Evolutionary conservation across 2,329 filamentous ascomycete genomes (phyloP).

Genomic region (Coniella vitis): DNA sequence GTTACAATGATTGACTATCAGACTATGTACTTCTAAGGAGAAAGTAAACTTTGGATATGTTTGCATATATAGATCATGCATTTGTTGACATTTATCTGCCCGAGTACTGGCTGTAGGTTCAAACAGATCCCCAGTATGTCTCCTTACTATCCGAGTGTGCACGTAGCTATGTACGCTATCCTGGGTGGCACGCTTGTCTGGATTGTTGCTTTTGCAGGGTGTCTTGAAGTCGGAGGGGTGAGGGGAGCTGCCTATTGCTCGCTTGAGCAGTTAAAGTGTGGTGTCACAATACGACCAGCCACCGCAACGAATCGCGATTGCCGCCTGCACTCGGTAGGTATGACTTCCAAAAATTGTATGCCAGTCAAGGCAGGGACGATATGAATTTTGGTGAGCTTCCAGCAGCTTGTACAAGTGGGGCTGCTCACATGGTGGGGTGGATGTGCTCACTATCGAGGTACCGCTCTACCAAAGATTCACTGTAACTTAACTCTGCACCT

Average conservation of each 20-base stretch:
- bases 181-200: background rate
- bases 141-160: too few species aligned
- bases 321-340: background rate
- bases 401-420: background rate
- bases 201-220: background rate
- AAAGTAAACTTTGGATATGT: too few species aligned
- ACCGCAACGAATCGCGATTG: background rate
- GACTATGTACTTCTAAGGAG: too few species aligned
- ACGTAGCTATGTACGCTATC: too few species aligned
- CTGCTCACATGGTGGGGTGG: background rate
- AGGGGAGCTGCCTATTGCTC: background rate
- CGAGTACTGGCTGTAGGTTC: background rate
- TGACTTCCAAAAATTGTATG: background rate
- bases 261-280: constrained; percentile 21
- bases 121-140: too few species aligned
- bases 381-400: constrained; percentile 7
- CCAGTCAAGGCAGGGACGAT: background rate
- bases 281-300: constrained; percentile 21
- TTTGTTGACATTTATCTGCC: background rate
- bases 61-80: constrained; percentile 2
- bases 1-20: constrained; percentile 7
- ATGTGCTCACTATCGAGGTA: constrained; percentile 14
- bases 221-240: background rate
- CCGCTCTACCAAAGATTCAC: constrained; percentile 18
- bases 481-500: background rate